phyloP scores from a whole-genome alignment of 495 filamentous ascomycete genomes.

The Penicillium coprophilum region DNA sequence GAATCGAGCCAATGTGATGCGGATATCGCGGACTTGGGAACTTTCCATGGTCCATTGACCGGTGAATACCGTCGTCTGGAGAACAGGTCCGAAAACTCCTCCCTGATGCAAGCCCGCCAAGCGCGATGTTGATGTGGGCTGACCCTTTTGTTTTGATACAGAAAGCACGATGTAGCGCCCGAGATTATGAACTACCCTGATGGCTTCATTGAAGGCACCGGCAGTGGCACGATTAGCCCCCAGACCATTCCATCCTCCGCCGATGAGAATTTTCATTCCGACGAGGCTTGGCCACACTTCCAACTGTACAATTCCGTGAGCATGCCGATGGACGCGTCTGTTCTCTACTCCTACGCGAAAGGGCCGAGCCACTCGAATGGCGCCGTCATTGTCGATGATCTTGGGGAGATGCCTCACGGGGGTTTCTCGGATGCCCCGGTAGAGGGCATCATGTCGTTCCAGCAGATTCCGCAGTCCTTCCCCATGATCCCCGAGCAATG shows the following conservation, averaged over 20 bases:
- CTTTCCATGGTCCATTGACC: conserved; percentile 34
- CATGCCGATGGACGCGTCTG: conserved; percentile 39
- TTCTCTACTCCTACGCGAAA: conserved; percentile 44
- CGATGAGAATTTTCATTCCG: conserved; percentile 46
- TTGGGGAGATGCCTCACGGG: conserved; percentile 35
- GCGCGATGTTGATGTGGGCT: conserved; percentile 10
- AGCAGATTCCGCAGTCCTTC: conserved; percentile 38
- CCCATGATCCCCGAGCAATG: conserved; percentile 37
- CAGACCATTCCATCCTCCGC: conserved; percentile 44
- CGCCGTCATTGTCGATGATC: conserved; percentile 46
- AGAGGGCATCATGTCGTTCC: conserved; percentile 37
- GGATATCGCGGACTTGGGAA: conserved; percentile 39
- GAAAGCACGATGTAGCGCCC: conserved; percentile 34
- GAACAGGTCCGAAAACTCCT: conserved; percentile 28
- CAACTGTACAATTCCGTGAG: conserved; percentile 41
- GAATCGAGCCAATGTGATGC: conserved; percentile 45
- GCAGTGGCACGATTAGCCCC: conserved; percentile 45
- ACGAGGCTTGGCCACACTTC: conserved; percentile 46
- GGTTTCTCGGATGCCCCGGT: conserved; percentile 36
- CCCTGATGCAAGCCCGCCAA: background rate
- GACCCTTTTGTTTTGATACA: conserved; percentile 21
- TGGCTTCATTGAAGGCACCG: conserved; percentile 35
- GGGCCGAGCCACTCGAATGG: conserved; percentile 26
- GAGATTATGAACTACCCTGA: conserved; percentile 37
- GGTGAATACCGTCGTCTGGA: conserved; percentile 28